Conservation (phyloP, 2,329 filamentous ascomycete genomes). For the Cladosporium phlei region DNA sequence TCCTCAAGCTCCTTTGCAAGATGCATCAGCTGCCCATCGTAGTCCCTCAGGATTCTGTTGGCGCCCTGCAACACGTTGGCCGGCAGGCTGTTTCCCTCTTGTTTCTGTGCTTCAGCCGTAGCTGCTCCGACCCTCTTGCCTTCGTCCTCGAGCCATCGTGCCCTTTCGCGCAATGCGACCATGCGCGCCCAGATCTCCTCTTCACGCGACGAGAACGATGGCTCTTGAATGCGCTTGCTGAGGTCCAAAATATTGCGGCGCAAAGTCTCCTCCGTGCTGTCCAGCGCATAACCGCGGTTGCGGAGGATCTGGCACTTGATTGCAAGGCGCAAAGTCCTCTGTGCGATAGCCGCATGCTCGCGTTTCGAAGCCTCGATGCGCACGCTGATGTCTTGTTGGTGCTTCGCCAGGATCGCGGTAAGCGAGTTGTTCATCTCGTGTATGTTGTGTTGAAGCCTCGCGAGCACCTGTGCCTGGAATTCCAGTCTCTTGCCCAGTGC, state of each 20-base stretch:
- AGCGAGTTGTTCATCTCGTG: conserved; percentile 76
- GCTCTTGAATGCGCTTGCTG: conserved; percentile 67
- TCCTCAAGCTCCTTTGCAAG: conserved; percentile 62
- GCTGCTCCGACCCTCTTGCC: conserved; percentile 60
- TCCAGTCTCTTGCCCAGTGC: conserved; percentile 67
- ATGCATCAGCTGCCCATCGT: conserved; percentile 72
- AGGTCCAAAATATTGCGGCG: conserved; percentile 65
- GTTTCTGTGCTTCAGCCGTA: conserved; percentile 34
- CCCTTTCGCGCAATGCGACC: conserved; percentile 68
- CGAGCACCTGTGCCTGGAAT: conserved; percentile 65
- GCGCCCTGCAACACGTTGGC: conserved; percentile 67
- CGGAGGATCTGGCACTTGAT: conserved; percentile 75
- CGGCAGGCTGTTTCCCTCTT: conserved; percentile 52
- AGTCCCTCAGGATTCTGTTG: conserved; percentile 77
- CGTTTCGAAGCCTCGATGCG: conserved; percentile 67
- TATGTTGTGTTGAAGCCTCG: conserved; percentile 64
- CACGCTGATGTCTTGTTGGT: conserved; percentile 72
- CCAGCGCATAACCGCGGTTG: conserved; percentile 76
- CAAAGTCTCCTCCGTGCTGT: conserved; percentile 72
- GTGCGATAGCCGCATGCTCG: conserved; percentile 66
- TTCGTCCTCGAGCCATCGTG: conserved; percentile 67
- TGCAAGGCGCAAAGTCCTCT: conserved; percentile 68
- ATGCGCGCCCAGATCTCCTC: conserved; percentile 84
- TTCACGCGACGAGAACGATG: conserved; percentile 67
- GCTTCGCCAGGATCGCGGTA: conserved; percentile 65